Evolutionary conservation across 176 grass and related monocot species (phyloP).

Genomic region (Oryza meyeriana): DNA sequence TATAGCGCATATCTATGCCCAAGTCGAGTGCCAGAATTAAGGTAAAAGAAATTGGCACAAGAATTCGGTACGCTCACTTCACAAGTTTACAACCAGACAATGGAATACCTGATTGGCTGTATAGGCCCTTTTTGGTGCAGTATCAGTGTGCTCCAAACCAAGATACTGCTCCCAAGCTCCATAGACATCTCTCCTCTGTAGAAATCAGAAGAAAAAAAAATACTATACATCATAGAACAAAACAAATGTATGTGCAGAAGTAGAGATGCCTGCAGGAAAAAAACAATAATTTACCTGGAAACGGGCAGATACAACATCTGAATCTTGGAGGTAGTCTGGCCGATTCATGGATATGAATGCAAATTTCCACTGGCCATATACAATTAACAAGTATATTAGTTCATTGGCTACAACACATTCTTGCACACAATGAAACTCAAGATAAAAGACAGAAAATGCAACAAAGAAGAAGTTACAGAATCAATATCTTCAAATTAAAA

Average conservation of each 20-base stretch:
- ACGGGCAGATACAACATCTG: constrained; percentile 64
- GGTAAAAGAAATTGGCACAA: background rate
- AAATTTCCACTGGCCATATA: constrained; percentile 80
- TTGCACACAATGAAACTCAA: constrained; percentile 22
- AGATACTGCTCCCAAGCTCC: constrained; percentile 99
- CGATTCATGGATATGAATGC: constrained; percentile 84
- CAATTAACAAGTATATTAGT: constrained; percentile 8
- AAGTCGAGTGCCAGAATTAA: background rate
- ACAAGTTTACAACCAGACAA: background rate
- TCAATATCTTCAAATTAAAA: constrained; percentile 14
- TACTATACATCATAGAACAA: constrained; percentile 13
- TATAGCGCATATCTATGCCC: background rate
- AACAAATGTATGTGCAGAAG: constrained; percentile 19
- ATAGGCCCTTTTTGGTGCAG: constrained; percentile 78
- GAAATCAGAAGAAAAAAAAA: background rate
- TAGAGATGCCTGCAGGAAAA: constrained; percentile 5
- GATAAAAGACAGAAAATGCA: constrained; percentile 12
- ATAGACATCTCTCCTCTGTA: constrained; percentile 92
- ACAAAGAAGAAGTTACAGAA: constrained; percentile 17
- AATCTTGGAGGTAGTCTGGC: constrained; percentile 82
- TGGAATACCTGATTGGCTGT: constrained; percentile 65
- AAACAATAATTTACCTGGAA: constrained; percentile 64
- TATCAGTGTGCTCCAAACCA: constrained; percentile 86
- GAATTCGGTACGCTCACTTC: background rate
- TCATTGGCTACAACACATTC: background rate